Evolutionary conservation across 257 asterid species (phyloP), one percentile per base, ranked within the genome.

Genomic region (Rhazya stricta): DNA sequence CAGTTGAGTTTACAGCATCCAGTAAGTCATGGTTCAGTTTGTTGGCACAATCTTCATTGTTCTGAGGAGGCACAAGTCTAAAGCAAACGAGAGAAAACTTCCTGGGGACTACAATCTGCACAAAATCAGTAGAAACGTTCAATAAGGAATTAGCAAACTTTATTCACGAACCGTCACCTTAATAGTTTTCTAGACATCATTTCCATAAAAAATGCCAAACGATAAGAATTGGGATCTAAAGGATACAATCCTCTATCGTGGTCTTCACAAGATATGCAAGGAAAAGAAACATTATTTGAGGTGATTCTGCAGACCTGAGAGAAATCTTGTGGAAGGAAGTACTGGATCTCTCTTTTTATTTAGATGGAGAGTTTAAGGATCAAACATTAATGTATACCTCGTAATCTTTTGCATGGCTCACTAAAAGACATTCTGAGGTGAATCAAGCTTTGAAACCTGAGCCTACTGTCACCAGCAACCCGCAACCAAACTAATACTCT

Each of bases 81-180:
- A 94, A 90, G 86, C 99, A 94, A 65, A 94, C 97, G 42, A 92
- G 67, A 53, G 98, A 88, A 72, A 92, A 94, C 62, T 78, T 89
- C 51, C 97, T 88, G 69, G 95, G 88, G 74, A 86, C 89, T 76
- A 80, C 89, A 69, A 93, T 86, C 97, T 93, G 92, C 81, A 79
- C 51, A 69, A 9, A 62, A 36, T 27, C 37, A 45, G 42, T 21
- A 25, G 74, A 23, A 62, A 32, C 19, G 6, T 15, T 62, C 6
- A 15, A 54, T 54, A 54, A 54, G 61, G 61, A 30, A 61, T 61
- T 30, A 61, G 42, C 15, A 1, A 19, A 0, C 3, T 60, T 32
- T 30, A 61, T 32, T 61, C 6, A 36, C 4, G 66, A 60, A 60
- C 21, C n/a, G 25, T 9, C 63, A 57, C 10, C 50, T 37, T 41